A percentile compares a stretch with the other conserved stretches of the same genome.
Evolutionary conservation across 139 green algal species (phyloP).

Genomic region (Gonium pectorale): DNA sequence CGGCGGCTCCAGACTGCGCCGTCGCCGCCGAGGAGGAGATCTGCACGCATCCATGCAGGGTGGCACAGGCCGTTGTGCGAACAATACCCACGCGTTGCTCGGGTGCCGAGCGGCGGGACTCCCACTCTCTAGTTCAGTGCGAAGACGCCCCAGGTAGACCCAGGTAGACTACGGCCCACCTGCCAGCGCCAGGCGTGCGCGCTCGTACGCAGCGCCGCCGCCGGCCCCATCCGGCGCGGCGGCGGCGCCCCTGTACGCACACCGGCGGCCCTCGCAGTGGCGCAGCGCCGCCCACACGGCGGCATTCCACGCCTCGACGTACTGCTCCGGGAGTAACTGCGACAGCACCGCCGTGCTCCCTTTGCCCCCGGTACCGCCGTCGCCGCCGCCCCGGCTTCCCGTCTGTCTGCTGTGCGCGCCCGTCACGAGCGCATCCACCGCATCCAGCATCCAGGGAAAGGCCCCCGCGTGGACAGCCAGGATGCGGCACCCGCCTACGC

Average conservation of each 20-base stretch:
- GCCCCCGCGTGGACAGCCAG: conserved; percentile 28
- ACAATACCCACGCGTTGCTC: too few species aligned
- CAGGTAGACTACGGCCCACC: neutral
- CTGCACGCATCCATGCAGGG: neutral
- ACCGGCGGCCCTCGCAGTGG: neutral
- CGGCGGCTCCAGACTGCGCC: conserved; percentile 49
- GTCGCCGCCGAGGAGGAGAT: conserved; percentile 7
- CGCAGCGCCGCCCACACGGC: conserved; percentile 1
- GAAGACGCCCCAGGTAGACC: too few species aligned
- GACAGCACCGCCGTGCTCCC: neutral
- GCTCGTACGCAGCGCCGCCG: neutral
- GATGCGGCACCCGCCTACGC: conserved; percentile 3
- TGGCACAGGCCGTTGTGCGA: too few species aligned
- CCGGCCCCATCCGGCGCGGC: neutral
- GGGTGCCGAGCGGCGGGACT: too few species aligned
- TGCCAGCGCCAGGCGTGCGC: neutral
- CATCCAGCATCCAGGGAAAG: conserved; percentile 27
- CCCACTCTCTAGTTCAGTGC: too few species aligned
- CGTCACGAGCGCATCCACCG: neutral
- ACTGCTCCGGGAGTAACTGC: neutral
- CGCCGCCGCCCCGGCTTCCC: neutral
- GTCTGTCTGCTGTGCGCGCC: too few species aligned
- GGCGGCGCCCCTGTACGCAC: neutral
- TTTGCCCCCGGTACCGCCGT: neutral
- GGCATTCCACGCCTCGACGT: conserved; percentile 23